Evolutionary conservation across 805 yeast species (phyloP).

Genomic region (Torulaspora indica): DNA sequence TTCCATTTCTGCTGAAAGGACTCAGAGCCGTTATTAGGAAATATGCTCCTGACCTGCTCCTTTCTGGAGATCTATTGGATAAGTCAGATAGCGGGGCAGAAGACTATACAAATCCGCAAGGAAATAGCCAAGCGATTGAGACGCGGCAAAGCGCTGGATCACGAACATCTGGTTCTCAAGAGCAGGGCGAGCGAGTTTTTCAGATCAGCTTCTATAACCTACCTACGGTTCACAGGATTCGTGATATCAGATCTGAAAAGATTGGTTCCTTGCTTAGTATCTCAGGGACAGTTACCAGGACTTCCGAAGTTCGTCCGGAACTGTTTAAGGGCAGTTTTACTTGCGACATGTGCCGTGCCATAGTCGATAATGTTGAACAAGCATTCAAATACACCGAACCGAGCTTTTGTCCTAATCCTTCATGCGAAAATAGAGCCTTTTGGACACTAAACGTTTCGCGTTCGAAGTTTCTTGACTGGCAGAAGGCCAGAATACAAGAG

Average conservation of each 20-base stretch:
- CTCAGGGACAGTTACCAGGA: conserved; percentile 92
- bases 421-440: conserved; percentile 77
- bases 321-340: conserved; percentile 79
- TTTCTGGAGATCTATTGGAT: conserved; percentile 38
- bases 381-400: conserved; percentile 93
- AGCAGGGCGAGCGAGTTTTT: conserved; percentile 65
- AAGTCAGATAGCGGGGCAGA: conserved; percentile 24
- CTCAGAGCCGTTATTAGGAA: conserved; percentile 65
- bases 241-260: conserved; percentile 85
- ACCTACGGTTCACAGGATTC: conserved; percentile 74
- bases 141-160: conserved; percentile 21
- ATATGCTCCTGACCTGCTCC: conserved; percentile 68
- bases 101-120: conserved; percentile 31
- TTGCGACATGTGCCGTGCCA: conserved; percentile 82
- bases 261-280: conserved; percentile 81
- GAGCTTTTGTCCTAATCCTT: conserved; percentile 79
- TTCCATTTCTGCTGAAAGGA: conserved; percentile 77
- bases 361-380: conserved; percentile 87
- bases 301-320: conserved; percentile 95
- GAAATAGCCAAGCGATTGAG: conserved; percentile 5
- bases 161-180: conserved; percentile 42
- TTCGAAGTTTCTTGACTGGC: conserved; percentile 94
- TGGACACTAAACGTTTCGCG: conserved; percentile 83
- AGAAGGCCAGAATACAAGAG: conserved; percentile 89
- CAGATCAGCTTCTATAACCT: conserved; percentile 86